A percentile compares a stretch with the other conserved stretches of the same genome.
phyloP scores from a whole-genome alignment of 257 asterid species.

The Mentha longifolia region DNA sequence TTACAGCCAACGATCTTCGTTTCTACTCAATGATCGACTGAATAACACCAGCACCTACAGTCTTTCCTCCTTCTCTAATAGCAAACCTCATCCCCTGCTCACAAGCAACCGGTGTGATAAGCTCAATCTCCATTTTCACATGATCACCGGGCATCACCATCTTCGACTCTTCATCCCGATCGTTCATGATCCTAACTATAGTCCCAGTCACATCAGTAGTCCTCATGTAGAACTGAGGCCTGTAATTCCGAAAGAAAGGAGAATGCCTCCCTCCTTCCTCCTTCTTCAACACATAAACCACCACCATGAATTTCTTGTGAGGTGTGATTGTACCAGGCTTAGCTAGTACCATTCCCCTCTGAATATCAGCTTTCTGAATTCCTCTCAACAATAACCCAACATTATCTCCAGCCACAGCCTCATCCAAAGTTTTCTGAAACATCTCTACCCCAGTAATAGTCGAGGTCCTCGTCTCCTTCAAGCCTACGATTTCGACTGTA shows the following conservation, averaged over 20 bases:
- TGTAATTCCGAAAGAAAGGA: conserved; percentile 80
- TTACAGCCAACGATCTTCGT: conserved; percentile 11
- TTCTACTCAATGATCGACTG: conserved; percentile 68
- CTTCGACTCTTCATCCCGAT: conserved; percentile 80
- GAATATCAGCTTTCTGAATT: conserved; percentile 78
- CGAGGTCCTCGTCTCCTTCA: conserved; percentile 72
- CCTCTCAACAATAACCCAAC: conserved; percentile 95
- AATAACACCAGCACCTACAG: conserved; percentile 93
- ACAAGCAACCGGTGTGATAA: conserved; percentile 87
- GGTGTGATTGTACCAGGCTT: conserved; percentile 90
- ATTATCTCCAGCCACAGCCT: conserved; percentile 93
- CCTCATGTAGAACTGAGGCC: conserved; percentile 98
- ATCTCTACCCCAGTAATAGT: conserved; percentile 94
- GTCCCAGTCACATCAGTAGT: conserved; percentile 87
- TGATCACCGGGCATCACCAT: conserved; percentile 98
- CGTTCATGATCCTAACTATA: conserved; percentile 56
- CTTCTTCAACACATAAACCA: conserved; percentile 95
- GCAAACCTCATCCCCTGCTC: conserved; percentile 98
- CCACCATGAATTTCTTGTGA: conserved; percentile 70
- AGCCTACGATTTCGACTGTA: conserved; percentile 75
- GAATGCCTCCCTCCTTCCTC: conserved; percentile 99
- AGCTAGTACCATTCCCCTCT: conserved; percentile 92
- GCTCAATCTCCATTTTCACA: conserved; percentile 92
- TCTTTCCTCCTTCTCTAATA: conserved; percentile 92
- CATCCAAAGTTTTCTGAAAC: conserved; percentile 93